A percentile compares a stretch with the other conserved stretches of the same genome.
These are phyloP conservation scores for Onygenales sp. DNA, from an alignment of 2,329 filamentous ascomycete genomes.

Conservation along the genomic window DNA sequence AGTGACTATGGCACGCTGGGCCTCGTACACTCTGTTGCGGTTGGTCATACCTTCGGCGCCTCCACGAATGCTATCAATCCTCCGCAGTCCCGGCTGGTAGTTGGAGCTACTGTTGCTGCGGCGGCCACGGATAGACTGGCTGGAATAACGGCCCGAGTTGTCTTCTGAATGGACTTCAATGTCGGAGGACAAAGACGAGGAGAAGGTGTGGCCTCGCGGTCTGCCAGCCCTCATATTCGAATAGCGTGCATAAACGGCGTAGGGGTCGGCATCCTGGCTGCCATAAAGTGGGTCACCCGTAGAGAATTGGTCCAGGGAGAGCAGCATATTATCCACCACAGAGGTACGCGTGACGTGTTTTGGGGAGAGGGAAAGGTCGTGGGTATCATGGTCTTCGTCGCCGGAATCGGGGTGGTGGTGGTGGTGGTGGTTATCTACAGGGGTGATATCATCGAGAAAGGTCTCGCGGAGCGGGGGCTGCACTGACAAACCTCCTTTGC, in stretches of 20 bases:
- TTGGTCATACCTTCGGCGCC: constrained; percentile 27
- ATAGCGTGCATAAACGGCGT: constrained; percentile 21
- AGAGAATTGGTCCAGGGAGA: constrained; percentile 75
- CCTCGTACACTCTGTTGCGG: constrained; percentile 27
- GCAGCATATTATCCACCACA: constrained; percentile 89
- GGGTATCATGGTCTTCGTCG: constrained; percentile 30
- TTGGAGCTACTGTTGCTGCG: constrained; percentile 76
- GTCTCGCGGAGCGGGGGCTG: constrained; percentile 31
- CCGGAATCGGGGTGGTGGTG: constrained; percentile 23
- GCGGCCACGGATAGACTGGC: constrained; percentile 41
- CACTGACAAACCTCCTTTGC: constrained; percentile 18
- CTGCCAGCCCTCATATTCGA: constrained; percentile 28
- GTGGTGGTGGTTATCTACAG: constrained; percentile 22
- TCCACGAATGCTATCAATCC: constrained; percentile 53
- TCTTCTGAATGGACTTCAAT: constrained; percentile 37
- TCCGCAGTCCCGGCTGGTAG: constrained; percentile 50
- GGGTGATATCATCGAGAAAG: constrained; percentile 28
- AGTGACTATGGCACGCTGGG: constrained; percentile 17
- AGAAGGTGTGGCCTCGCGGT: constrained; percentile 49
- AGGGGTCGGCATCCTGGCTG: constrained; percentile 30
- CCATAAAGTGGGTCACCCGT: constrained; percentile 4
- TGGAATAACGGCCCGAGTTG: constrained; percentile 30
- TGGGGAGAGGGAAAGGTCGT: constrained; percentile 12
- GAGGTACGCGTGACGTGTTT: constrained; percentile 75
- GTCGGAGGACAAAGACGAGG: constrained; percentile 51